Conservation (phyloP, 352 stramenopile species). For the Paralagenidium karlingii region DNA sequence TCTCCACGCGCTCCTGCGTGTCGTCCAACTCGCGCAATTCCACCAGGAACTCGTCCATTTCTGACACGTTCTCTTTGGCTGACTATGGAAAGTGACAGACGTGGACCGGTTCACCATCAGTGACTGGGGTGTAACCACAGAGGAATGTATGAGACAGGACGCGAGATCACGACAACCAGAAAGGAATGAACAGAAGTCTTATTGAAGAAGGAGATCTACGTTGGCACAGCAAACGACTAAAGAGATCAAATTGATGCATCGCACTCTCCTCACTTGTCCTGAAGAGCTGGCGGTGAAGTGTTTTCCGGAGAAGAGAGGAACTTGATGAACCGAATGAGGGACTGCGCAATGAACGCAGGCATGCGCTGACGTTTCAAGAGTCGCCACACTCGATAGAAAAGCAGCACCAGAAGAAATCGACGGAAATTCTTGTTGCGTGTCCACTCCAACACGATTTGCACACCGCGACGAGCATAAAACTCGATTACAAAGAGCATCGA, state of each 20-base stretch:
- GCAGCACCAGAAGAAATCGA: constrained; percentile 30
- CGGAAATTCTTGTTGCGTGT: constrained; percentile 31
- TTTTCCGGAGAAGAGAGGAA: constrained; percentile 44
- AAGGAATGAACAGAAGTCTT: too few species aligned
- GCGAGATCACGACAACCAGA: too few species aligned
- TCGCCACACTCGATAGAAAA: constrained; percentile 32
- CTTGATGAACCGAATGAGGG: constrained; percentile 44
- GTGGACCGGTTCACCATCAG: too few species aligned
- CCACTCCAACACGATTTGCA: constrained; percentile 24
- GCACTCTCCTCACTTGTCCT: too few species aligned
- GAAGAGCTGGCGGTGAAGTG: too few species aligned
- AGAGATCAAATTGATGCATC: too few species aligned
- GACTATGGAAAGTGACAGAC: too few species aligned
- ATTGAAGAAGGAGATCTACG: too few species aligned
- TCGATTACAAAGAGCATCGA: constrained; percentile 34
- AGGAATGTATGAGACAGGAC: too few species aligned
- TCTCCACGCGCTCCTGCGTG: constrained; percentile 71
- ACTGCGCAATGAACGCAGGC: constrained; percentile 40
- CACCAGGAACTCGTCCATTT: constrained; percentile 65
- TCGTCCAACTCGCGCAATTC: constrained; percentile 69
- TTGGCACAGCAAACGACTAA: too few species aligned
- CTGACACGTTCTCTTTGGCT: constrained; percentile 2
- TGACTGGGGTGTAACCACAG: too few species aligned
- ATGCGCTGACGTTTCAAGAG: constrained; percentile 30
- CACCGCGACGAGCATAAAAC: constrained; percentile 16